These are phyloP conservation scores for Capsella rubella DNA, from an alignment of 441 rosid species.

Conservation along the genomic window DNA sequence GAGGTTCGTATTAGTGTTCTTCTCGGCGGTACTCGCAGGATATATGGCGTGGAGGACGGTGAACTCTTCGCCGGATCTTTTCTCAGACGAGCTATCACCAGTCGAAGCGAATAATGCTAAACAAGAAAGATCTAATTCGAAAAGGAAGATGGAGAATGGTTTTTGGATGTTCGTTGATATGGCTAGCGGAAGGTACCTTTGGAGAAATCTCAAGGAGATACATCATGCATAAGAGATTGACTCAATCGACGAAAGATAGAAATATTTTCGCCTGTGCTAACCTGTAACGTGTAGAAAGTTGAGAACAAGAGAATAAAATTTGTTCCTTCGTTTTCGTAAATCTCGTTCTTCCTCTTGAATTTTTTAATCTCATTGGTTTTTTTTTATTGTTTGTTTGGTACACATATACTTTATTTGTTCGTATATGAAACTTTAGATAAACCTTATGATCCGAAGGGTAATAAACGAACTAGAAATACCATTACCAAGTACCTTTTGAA, in stretches of 20 bases:
- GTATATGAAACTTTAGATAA: background rate
- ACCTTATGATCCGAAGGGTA: background rate
- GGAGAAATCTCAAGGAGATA: slow-evolving; percentile 80
- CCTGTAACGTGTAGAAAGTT: slow-evolving; percentile 25
- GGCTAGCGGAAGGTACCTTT: slow-evolving; percentile 89
- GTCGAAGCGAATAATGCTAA: slow-evolving; percentile 54
- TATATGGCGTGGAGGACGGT: slow-evolving; percentile 81
- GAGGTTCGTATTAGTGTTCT: slow-evolving; percentile 78
- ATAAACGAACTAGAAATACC: background rate
- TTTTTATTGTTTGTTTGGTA: background rate
- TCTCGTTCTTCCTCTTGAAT: background rate
- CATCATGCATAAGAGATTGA: slow-evolving; percentile 36
- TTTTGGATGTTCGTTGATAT: slow-evolving; percentile 96
- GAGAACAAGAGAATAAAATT: background rate
- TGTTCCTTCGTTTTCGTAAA: slow-evolving; percentile 3
- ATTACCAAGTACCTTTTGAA: background rate
- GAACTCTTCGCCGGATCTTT: slow-evolving; percentile 58
- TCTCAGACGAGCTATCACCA: slow-evolving; percentile 42
- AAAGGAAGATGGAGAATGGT: slow-evolving; percentile 64
- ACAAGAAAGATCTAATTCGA: slow-evolving; percentile 49
- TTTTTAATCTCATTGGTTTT: background rate
- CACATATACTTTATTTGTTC: background rate
- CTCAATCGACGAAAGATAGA: slow-evolving; percentile 5
- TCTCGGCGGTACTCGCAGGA: slow-evolving; percentile 83
- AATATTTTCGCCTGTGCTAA: background rate